Conservation (phyloP, 345 rosid species). For the Carallia pectinifolia region DNA sequence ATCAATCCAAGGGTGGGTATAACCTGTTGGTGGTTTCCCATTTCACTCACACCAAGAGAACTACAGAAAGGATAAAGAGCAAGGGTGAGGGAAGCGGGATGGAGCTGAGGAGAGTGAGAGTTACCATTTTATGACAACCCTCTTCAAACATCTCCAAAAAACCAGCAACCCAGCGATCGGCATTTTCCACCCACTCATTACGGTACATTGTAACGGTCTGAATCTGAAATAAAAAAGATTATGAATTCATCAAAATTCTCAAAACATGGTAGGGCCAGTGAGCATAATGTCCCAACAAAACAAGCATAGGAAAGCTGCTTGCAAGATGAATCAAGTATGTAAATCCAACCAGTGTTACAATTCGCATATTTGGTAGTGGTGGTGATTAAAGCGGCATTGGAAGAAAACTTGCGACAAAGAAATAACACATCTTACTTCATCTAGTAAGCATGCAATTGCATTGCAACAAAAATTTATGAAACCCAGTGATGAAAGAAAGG, state of each 20-base stretch:
- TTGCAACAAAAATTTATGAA: no score
- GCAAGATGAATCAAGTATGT: no score
- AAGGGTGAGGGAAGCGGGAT: neutral
- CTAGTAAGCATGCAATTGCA: no score
- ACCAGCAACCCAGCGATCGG: conserved; percentile 98
- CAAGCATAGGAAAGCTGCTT: no score
- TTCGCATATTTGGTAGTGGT: no score
- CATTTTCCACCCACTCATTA: conserved; percentile 96
- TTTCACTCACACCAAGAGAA: neutral
- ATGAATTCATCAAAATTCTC: conserved; percentile 2
- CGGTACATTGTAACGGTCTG: conserved; percentile 78
- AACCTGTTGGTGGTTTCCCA: no score
- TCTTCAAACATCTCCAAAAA: conserved; percentile 98
- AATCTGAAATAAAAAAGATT: conserved; percentile 37
- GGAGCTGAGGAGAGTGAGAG: neutral
- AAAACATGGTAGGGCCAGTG: neutral
- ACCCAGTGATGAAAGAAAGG: no score
- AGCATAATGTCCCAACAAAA: no score
- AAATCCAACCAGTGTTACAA: no score
- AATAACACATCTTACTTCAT: no score
- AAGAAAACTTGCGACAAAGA: no score
- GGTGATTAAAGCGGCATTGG: no score
- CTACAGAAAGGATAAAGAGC: neutral
- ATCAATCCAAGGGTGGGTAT: neutral
- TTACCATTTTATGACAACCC: conserved; percentile 98